Base-by-base conservation (phyloP, 163 green algal genomes). In the Prototheca wickerhamii region DNA sequence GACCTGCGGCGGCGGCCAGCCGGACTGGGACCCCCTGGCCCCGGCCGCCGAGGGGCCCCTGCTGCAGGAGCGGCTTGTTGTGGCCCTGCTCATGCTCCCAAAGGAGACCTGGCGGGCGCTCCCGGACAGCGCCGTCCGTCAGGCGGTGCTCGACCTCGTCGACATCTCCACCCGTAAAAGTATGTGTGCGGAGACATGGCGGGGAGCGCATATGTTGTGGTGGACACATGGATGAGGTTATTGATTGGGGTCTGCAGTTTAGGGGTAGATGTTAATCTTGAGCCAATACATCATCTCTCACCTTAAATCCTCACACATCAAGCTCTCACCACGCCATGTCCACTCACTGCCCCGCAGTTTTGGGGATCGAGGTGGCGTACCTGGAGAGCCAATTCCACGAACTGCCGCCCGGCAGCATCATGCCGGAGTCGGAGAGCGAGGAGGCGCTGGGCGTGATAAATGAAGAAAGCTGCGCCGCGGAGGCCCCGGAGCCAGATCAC, bases 321-420 rank as follows among this genome's bases (percentile, higher is more conserved):
- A n/a, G n/a, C 17, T 10, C 46, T 8, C 26, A 21, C 26, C 6
- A 15, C 26, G 5, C 18, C 46, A 30, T 25, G 46, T 6, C 18
- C 18, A 25, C 46, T 55, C 18, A 30, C 46, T 55, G 35, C 3
- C 28, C n/a, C 60, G 58, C 60, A 73, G 58, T 79, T 33, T 69
- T 79, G 51, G 69, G 42, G 4, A 51, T 42, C 1, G 72, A 79
- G 64, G 63, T 66, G 7, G 52, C 69, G 31, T 79, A 79, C 52
- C 58, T 79, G 20, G 12, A 60, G 8, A 42, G 23, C 2, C 63
- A 75, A 51, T 63, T 63, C 30, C 53, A 44, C 35, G 31, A 71
- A 40, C 62, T 75, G 37, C 63, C 63, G 29, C 26, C n/a, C n/a
- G n/a, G n/a, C n/a, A n/a, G n/a, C n/a, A n/a, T n/a, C n/a, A n/a